Conservation (phyloP, 441 rosid species). For the Jatropha multifida region DNA sequence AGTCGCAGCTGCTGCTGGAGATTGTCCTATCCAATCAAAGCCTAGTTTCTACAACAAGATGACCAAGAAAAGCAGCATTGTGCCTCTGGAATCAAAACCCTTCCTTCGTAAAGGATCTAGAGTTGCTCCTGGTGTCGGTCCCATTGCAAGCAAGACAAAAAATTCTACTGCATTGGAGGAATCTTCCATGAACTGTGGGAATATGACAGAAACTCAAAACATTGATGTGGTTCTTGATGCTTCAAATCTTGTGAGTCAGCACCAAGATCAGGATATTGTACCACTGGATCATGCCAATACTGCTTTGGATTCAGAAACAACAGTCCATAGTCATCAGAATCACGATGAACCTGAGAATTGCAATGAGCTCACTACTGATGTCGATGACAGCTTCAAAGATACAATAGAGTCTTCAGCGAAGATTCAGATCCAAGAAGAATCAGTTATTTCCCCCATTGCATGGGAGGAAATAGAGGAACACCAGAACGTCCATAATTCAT, state of each 20-base stretch:
- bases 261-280: conserved; percentile 28
- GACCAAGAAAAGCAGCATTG: conserved; percentile 64
- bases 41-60: conserved; percentile 51
- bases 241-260: conserved; percentile 29
- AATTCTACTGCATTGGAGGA: conserved; percentile 32
- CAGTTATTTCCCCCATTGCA: conserved; percentile 52
- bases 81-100: conserved; percentile 60
- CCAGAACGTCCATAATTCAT: conserved; percentile 34
- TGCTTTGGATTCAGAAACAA: conserved; percentile 33
- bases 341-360: conserved; percentile 28
- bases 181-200: conserved; percentile 30
- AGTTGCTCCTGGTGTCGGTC: conserved; percentile 29
- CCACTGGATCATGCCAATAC: conserved; percentile 26
- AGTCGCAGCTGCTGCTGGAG: conserved; percentile 34
- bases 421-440: conserved; percentile 40
- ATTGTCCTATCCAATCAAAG: conserved; percentile 38
- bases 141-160: conserved; percentile 33
- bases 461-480: conserved; percentile 69
- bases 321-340: conserved; percentile 26
- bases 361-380: conserved; percentile 27
- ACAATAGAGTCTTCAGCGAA: conserved; percentile 20
- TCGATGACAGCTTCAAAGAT: conserved; percentile 30
- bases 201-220: conserved; percentile 29
- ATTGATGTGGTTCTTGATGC: conserved; percentile 31
- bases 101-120: conserved; percentile 52